Evolutionary conservation across 2,329 filamentous ascomycete genomes (phyloP).

Genomic region (Phaeosphaeriaceae sp.): DNA sequence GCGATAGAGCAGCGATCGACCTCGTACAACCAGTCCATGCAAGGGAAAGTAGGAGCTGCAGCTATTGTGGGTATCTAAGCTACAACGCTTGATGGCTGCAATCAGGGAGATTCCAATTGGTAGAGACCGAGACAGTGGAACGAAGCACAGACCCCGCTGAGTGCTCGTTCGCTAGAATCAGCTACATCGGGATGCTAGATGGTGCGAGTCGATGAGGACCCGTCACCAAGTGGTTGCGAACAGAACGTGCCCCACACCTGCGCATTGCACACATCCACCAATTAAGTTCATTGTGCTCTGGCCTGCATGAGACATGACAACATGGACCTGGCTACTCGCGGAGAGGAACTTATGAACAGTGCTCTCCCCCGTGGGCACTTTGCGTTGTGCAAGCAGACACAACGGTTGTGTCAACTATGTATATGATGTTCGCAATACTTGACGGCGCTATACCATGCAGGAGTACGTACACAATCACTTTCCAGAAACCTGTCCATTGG

Average conservation of each 20-base stretch:
- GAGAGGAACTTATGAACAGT: background rate
- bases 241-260: conserved; percentile 10
- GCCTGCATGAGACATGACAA: background rate
- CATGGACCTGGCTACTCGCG: background rate
- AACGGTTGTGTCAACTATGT: background rate
- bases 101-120: conserved; percentile 21
- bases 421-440: background rate
- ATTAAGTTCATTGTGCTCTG: background rate
- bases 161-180: conserved; percentile 18
- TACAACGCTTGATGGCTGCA: conserved; percentile 12
- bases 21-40: background rate
- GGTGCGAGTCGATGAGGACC: conserved; percentile 11
- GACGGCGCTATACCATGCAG: background rate
- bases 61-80: conserved; percentile 9
- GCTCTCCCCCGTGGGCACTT: background rate
- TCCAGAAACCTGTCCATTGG: background rate
- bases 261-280: conserved; percentile 1
- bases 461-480: background rate
- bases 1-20: conserved; percentile 21
- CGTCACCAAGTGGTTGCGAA: background rate
- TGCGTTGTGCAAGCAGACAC: background rate
- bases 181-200: conserved; percentile 7
- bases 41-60: conserved; percentile 1
- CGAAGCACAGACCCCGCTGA: conserved; percentile 7
- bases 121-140: conserved; percentile 17